Evolutionary conservation across 257 asterid genomes (phyloP), one percentile per base, ranked within the genome.

Genomic region (Lithospermum erythrorhizon): DNA sequence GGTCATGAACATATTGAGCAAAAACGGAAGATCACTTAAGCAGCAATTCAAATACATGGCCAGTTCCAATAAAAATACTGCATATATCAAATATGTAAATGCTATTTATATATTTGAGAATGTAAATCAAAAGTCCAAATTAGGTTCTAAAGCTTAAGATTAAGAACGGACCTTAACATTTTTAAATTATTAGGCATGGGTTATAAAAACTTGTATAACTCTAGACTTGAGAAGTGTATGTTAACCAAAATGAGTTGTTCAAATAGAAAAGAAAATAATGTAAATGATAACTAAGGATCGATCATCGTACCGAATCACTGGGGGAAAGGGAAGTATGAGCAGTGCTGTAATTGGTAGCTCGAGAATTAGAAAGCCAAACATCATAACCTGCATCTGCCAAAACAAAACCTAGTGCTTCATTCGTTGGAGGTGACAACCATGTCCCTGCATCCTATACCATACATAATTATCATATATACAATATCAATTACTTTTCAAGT

Each of bases 1-100:
- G 85, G 47, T 59, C 66, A 60, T 82, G 52, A 21, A 87, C 82
- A 23, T 82, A 82, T 51, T 76, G 65, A 51, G 79, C 63, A 6
- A 63, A 65, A 15, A 91, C 80, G 87, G 85, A 18, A 84, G 80
- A 61, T 87, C 96, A 65, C n/a, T n/a, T 77, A 82, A 20, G 73
- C 78, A 24, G 74, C 61, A 87, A 65, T 81, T 87, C 96, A n/a
- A 59, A 84, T 94, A 94, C 96, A 84, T 51, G 94, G 81, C 96
- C 96, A 87, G 32, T 87, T 68, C 95, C 91, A 87, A 13, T 70
- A n/a, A n/a, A n/a, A 87, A 10, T 61, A 71, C 95, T 87, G 72
- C 64, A 18, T 25, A 58, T n/a, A n/a, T n/a, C n/a, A 45, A 45
- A 21, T 11, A 21, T 27, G n/a, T 6, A 49, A n/a, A n/a, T n/a